Evolutionary conservation across 768 basidiomycete species (phyloP).

Genomic region (Boletus tylopilopsis): DNA sequence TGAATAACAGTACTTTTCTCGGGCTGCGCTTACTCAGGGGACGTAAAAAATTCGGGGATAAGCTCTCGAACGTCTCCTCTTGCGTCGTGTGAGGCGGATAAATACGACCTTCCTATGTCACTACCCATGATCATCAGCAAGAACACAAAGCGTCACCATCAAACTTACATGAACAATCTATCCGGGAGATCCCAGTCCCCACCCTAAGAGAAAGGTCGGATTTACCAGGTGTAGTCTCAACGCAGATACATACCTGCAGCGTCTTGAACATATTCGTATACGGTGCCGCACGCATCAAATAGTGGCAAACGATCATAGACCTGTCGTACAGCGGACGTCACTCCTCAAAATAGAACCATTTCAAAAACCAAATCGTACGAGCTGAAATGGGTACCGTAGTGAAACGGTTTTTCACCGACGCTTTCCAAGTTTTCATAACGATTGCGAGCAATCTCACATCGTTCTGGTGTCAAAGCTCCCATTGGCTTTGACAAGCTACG

Average conservation of each 20-base stretch:
- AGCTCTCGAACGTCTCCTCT: slow-evolving; percentile 92
- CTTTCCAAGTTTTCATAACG: slow-evolving; percentile 74
- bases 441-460: slow-evolving; percentile 70
- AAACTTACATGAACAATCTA: slow-evolving; percentile 67
- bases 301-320: slow-evolving; percentile 96
- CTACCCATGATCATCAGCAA: slow-evolving; percentile 34
- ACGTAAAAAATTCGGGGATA: slow-evolving; percentile 85
- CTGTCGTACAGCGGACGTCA: slow-evolving; percentile 12
- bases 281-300: slow-evolving; percentile 83
- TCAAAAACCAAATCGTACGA: slow-evolving; percentile 36
- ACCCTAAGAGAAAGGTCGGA: slow-evolving; percentile 47
- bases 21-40: slow-evolving; percentile 56
- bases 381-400: slow-evolving; percentile 93
- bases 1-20: too few species aligned
- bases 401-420: slow-evolving; percentile 84
- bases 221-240: background rate
- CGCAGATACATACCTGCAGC: slow-evolving; percentile 45
- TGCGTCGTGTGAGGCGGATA: slow-evolving; percentile 80
- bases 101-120: slow-evolving; percentile 76
- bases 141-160: background rate
- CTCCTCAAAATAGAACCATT: background rate
- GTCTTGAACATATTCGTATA: slow-evolving; percentile 97
- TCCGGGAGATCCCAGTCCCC: slow-evolving; percentile 95
- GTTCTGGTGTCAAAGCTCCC: slow-evolving; percentile 78
- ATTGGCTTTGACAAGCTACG: slow-evolving; percentile 81